Evolutionary conservation across 768 basidiomycete species (phyloP).

Genomic region (Tylopilus balloui): DNA sequence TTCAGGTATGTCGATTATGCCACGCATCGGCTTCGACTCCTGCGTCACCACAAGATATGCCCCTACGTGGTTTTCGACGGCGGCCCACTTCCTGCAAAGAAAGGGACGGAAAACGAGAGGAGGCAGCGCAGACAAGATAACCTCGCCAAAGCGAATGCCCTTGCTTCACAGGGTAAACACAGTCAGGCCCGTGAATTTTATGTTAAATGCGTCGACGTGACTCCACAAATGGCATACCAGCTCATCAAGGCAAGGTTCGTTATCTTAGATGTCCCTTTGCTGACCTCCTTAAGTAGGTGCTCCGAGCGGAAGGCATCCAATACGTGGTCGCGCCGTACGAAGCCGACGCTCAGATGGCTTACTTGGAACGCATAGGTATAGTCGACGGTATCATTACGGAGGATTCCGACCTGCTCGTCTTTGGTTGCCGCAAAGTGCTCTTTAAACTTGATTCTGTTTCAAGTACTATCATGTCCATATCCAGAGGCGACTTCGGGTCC

Average conservation of each 20-base stretch:
- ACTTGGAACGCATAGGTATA: slow-evolving; percentile 75
- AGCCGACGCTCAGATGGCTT: slow-evolving; percentile 95
- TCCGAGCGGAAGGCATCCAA: slow-evolving; percentile 71
- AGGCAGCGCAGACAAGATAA: slow-evolving; percentile 73
- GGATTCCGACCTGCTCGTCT: slow-evolving; percentile 96
- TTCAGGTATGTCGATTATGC: slow-evolving; percentile 92
- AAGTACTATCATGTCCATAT: slow-evolving; percentile 61
- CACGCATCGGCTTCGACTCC: slow-evolving; percentile 85
- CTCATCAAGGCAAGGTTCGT: slow-evolving; percentile 74
- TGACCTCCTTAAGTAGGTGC: slow-evolving; percentile 51
- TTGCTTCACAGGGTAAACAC: slow-evolving; percentile 74
- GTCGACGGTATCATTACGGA: slow-evolving; percentile 95
- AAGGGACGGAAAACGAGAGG: slow-evolving; percentile 79
- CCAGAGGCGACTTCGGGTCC: slow-evolving; percentile 62
- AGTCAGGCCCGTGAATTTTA: slow-evolving; percentile 84
- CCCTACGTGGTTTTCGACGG: slow-evolving; percentile 97
- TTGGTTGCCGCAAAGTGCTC: slow-evolving; percentile 90
- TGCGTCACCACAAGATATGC: slow-evolving; percentile 77
- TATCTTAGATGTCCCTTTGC: not conserved
- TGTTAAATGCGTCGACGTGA: slow-evolving; percentile 90
- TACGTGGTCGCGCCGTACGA: slow-evolving; percentile 98
- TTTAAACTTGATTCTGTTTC: slow-evolving; percentile 82
- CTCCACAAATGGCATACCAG: slow-evolving; percentile 96
- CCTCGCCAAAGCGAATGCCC: slow-evolving; percentile 63
- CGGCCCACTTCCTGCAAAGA: slow-evolving; percentile 92